phyloP scores from a whole-genome alignment of 805 yeast genomes.

The Wickerhamiella sorbophila region DNA sequence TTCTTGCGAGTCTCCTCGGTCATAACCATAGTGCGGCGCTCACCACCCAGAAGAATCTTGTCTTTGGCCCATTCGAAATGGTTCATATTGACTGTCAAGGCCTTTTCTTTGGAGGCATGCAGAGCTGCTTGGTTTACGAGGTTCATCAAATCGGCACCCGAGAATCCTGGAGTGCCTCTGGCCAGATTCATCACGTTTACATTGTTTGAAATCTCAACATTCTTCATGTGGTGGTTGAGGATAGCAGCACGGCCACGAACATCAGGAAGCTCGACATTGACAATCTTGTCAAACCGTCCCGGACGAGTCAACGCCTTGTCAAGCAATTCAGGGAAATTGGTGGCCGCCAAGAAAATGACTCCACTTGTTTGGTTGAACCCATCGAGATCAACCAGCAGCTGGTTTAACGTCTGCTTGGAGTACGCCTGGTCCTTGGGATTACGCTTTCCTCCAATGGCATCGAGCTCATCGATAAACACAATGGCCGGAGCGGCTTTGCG shows the following conservation, averaged over 20 bases:
- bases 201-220: conserved; percentile 69
- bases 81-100: conserved; percentile 73
- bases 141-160: conserved; percentile 96
- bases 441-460: conserved; percentile 96
- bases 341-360: conserved; percentile 92
- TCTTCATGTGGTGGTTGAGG: conserved; percentile 77
- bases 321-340: conserved; percentile 92
- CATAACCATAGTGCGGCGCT: conserved; percentile 91
- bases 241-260: conserved; percentile 95
- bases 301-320: conserved; percentile 98
- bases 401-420: conserved; percentile 94
- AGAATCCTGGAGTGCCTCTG: conserved; percentile 92
- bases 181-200: conserved; percentile 87
- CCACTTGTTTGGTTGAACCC: conserved; percentile 84
- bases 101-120: conserved; percentile 85
- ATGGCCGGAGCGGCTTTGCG: conserved; percentile 93
- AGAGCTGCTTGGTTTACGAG: conserved; percentile 97
- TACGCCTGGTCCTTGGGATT: conserved; percentile 97
- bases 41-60: conserved; percentile 95
- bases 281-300: conserved; percentile 93
- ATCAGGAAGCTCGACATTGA: conserved; percentile 90
- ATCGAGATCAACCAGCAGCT: conserved; percentile 86
- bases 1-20: conserved; percentile 88
- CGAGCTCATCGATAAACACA: conserved; percentile 92
- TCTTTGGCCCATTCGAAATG: conserved; percentile 99